Evolutionary conservation across 2,329 filamentous ascomycete species (phyloP).

Genomic region (Calonectria ilicicola): DNA sequence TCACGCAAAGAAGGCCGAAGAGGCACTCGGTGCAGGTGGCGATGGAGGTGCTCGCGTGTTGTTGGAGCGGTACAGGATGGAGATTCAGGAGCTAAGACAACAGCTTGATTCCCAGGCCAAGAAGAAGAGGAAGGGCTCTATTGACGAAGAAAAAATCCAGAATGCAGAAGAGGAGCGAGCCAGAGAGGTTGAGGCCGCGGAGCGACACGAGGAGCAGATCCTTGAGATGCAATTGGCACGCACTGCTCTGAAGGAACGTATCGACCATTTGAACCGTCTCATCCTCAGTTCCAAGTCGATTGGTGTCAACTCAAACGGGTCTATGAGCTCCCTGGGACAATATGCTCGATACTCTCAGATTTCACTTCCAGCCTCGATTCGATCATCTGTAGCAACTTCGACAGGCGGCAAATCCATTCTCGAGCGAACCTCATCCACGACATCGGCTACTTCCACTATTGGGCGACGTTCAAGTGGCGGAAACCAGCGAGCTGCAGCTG

Average conservation of each 20-base stretch:
- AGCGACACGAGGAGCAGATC: conserved; percentile 96
- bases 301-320: conserved; percentile 86
- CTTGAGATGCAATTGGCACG: conserved; percentile 97
- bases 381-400: conserved; percentile 79
- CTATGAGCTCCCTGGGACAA: conserved; percentile 75
- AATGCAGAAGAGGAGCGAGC: conserved; percentile 79
- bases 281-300: conserved; percentile 96
- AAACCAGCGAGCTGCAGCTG: conserved; percentile 55
- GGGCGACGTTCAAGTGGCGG: conserved; percentile 63
- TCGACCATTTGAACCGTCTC: conserved; percentile 94
- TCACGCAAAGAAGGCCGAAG: conserved; percentile 94
- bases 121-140: conserved; percentile 69
- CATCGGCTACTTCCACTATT: conserved; percentile 72
- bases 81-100: conserved; percentile 84
- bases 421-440: conserved; percentile 75
- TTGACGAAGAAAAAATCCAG: conserved; percentile 70
- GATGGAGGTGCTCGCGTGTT: conserved; percentile 89
- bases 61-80: conserved; percentile 91
- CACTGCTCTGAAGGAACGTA: conserved; percentile 95
- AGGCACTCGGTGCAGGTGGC: conserved; percentile 82
- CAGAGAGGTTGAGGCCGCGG: conserved; percentile 82
- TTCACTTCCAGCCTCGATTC: conserved; percentile 66
- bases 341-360: conserved; percentile 73
- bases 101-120: conserved; percentile 89
- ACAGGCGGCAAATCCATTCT: conserved; percentile 61